Base-by-base conservation (phyloP, 1,139 yeast species). In the Hanseniaspora uvarum region DNA sequence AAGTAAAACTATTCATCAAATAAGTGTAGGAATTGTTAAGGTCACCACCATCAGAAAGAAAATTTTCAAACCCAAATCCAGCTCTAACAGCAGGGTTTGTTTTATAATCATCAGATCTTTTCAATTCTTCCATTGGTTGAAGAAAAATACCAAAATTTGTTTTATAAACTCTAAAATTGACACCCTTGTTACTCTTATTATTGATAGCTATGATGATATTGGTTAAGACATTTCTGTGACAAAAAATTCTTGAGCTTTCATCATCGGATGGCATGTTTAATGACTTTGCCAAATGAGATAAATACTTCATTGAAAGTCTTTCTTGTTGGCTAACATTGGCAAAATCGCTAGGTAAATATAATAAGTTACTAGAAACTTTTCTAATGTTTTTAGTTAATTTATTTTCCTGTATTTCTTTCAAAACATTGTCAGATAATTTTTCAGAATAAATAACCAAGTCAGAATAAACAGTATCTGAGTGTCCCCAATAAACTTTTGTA, bases 211-310 rank as follows among this genome's bases (percentile, higher is more conserved):
- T 34, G 1, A 50, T 37, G 5, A 50, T 19, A 14, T 50, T 50
- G 6, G 53, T 50, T 36, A 50, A 36, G n/a, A 50, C 53, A n/a
- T 46, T 46, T 33, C 53, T 43, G 23, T 50, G 53, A 19, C 53
- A 45, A 28, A 41, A 49, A 14, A 50, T 14, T 12, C 31, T 23
- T 14, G 10, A 18, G 12, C 24, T 26, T 23, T 24, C 33, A 23
- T 47, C 23, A 18, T 41, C 19, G 34, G 18, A 24, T 8, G 18
- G 19, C 26, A 18, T 33, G 14, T 11, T 19, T 19, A 16, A 16
- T 30, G 34, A n/a, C 21, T 43, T 43, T 30, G 48, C 36, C 24
- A 50, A 31, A 23, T 36, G 26, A 16, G 44, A 41, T 10, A 50
- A 37, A 26, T 39, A 37, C 16, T 37, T 43, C 24, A 50, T 28